A percentile compares a stretch with the other conserved stretches of the same genome.
These are phyloP conservation scores for Eutrema salsugineum DNA, from an alignment of 441 rosid species.

Conservation along the genomic window DNA sequence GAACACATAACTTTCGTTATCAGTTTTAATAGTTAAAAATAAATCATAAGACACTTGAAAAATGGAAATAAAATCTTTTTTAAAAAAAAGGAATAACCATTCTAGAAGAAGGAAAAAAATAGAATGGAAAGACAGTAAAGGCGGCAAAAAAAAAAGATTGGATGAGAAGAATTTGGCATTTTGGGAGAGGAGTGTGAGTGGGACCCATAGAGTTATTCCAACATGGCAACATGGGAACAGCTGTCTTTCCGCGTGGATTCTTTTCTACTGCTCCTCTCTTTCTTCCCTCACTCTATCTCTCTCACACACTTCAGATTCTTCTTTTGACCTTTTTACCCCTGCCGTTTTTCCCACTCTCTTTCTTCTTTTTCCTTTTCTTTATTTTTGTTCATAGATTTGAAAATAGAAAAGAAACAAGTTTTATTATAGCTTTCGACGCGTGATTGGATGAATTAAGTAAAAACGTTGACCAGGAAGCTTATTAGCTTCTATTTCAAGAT, in stretches of 20 bases:
- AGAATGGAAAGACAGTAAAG: neutral
- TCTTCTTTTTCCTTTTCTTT: neutral
- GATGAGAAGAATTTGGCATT: neutral
- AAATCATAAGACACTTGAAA: too few relatives aligned
- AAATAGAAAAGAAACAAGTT: neutral
- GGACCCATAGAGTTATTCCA: constrained; percentile 19
- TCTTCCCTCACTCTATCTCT: neutral
- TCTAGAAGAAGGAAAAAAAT: too few relatives aligned
- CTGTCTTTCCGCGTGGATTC: constrained; percentile 36
- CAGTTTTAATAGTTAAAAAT: too few relatives aligned
- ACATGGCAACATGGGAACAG: constrained; percentile 35
- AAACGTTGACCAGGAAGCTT: neutral
- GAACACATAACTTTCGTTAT: too few relatives aligned
- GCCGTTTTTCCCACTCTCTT: neutral
- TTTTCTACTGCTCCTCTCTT: constrained; percentile 5
- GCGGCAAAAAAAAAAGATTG: neutral
- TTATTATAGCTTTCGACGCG: constrained; percentile 1
- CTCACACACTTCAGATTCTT: neutral
- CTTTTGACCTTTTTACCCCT: constrained; percentile 23
- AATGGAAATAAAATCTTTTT: too few relatives aligned
- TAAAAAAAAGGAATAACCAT: too few relatives aligned
- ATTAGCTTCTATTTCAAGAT: neutral
- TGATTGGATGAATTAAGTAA: constrained; percentile 17
- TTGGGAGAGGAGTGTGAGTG: neutral
- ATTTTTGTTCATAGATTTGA: neutral